Evolutionary conservation across 2,329 filamentous ascomycete genomes (phyloP).

Genomic region (Mariannaea sp.): DNA sequence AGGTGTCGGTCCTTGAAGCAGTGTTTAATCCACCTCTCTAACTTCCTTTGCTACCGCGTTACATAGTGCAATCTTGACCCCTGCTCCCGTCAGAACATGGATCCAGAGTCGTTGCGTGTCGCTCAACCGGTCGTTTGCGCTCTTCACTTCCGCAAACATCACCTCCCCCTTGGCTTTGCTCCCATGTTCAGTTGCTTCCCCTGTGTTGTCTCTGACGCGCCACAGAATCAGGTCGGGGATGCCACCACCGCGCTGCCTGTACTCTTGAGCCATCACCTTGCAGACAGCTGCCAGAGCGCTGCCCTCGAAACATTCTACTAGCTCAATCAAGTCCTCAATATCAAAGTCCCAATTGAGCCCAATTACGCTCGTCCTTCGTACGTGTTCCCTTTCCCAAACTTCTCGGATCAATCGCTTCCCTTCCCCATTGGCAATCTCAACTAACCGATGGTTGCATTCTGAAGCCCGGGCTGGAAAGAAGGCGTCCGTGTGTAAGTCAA

Average conservation of each 20-base stretch:
- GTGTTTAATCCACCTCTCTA: conserved; percentile 46
- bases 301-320: conserved; percentile 78
- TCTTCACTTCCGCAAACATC: conserved; percentile 82
- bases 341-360: conserved; percentile 91
- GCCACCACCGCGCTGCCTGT: conserved; percentile 81
- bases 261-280: conserved; percentile 95
- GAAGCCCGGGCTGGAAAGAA: conserved; percentile 87
- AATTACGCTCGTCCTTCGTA: conserved; percentile 80
- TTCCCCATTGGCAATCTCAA: conserved; percentile 83
- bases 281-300: conserved; percentile 82
- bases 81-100: conserved; percentile 84
- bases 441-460: conserved; percentile 86
- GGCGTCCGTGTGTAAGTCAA: conserved; percentile 90
- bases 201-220: conserved; percentile 52
- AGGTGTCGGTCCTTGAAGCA: conserved; percentile 14
- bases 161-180: conserved; percentile 59
- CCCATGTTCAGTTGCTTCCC: conserved; percentile 33
- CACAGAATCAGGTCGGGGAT: conserved; percentile 94
- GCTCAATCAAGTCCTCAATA: conserved; percentile 76
- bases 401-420: conserved; percentile 68
- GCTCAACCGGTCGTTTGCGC: conserved; percentile 88
- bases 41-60: conserved; percentile 63
- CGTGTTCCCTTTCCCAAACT: conserved; percentile 71
- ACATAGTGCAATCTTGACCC: conserved; percentile 83
- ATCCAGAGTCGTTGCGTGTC: conserved; percentile 98